These are phyloP conservation scores for Naganishia antarctica DNA, from an alignment of 768 basidiomycete genomes.

Conservation along the genomic window DNA sequence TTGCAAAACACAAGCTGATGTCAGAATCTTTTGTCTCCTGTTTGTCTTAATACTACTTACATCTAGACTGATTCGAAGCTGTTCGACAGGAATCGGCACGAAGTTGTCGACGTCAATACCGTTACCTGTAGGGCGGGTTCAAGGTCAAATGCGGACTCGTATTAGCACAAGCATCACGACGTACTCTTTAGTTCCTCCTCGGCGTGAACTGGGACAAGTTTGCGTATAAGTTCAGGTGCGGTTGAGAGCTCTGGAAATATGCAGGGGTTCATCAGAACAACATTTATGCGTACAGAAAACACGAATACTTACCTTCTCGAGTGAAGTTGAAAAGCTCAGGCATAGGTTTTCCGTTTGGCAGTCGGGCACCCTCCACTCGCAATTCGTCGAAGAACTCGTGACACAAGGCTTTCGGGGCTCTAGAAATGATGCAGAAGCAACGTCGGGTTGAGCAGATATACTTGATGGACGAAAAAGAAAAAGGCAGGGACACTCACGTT, in stretches of 20 bases:
- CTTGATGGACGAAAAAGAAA: not conserved
- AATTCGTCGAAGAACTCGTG: constrained; percentile 93
- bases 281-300: not conserved
- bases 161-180: constrained; percentile 3
- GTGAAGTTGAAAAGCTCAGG: constrained; percentile 93
- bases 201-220: constrained; percentile 82
- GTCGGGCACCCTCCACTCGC: constrained; percentile 77
- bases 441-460: not conserved
- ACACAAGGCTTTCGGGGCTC: constrained; percentile 58
- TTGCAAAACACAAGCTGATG: too few species aligned
- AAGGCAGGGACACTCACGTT: constrained; percentile 50
- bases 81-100: constrained; percentile 94
- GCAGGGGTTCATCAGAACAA: constrained; percentile 19
- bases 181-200: constrained; percentile 68
- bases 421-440: constrained; percentile 63
- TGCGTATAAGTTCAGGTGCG: constrained; percentile 85
- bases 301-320: constrained; percentile 69
- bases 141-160: not conserved
- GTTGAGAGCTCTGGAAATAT: constrained; percentile 75
- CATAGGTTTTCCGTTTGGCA: constrained; percentile 97
- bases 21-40: not conserved
- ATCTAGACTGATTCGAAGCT: constrained; percentile 88
- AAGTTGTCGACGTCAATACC: constrained; percentile 83
- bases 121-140: constrained; percentile 52
- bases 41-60: not conserved